phyloP scores from a whole-genome alignment of 371 early-diverging fungal species.

The Paramicrosporidium saccamoebae region DNA sequence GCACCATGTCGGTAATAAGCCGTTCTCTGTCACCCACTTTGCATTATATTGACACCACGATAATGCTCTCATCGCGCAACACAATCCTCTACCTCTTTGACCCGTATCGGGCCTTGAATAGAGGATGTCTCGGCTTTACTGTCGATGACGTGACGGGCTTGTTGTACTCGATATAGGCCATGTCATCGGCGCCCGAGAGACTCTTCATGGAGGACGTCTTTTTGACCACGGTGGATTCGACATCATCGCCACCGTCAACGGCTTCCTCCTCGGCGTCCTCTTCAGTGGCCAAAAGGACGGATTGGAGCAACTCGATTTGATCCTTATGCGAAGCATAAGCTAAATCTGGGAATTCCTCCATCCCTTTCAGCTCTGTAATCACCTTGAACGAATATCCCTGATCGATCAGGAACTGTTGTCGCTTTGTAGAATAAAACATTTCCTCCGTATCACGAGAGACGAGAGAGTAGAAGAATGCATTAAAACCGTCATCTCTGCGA shows the following conservation, averaged over 20 bases:
- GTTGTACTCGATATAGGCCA: conserved; percentile 66
- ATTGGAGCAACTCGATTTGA: conserved; percentile 60
- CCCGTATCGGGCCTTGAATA: conserved; percentile 5
- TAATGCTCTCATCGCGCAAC: too few relatives aligned
- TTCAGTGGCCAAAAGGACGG: conserved; percentile 48
- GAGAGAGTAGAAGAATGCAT: conserved; percentile 91
- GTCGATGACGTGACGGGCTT: conserved; percentile 2
- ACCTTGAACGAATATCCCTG: conserved; percentile 99
- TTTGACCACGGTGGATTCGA: conserved; percentile 7
- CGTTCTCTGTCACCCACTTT: too few relatives aligned
- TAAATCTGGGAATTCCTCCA: conserved; percentile 24
- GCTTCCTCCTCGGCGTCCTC: conserved; percentile 5
- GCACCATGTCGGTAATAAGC: too few relatives aligned
- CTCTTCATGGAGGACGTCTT: conserved; percentile 28
- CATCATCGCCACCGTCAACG: conserved; percentile 14
- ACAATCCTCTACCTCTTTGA: conserved; percentile 1
- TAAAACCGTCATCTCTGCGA: conserved; percentile 79
- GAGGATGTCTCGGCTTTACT: too few relatives aligned
- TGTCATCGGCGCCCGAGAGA: conserved; percentile 59
- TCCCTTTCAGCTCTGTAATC: conserved; percentile 43
- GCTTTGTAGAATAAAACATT: conserved; percentile 90
- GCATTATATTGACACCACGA: too few relatives aligned
- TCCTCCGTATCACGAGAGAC: conserved; percentile 96
- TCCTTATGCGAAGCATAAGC: conserved; percentile 34
- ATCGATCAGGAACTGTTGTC: conserved; percentile 95